Conservation (phyloP, 192 early-diverging fungal species). For the Borealophlyctis nickersoniae region DNA sequence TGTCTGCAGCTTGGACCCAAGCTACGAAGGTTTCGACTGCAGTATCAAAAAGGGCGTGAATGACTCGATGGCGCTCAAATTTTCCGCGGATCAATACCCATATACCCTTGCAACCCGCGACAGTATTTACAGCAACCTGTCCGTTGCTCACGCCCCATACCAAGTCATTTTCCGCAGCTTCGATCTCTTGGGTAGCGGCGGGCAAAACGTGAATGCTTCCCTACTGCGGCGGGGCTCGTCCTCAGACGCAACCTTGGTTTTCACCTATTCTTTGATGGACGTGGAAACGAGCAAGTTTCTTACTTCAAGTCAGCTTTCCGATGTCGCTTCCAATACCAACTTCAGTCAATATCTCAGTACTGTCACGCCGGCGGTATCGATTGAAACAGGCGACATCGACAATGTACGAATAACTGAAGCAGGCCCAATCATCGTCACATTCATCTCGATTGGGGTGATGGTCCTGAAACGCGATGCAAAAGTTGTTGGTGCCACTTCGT, state of each 20-base stretch:
- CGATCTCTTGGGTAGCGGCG: too few species aligned
- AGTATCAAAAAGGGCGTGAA: conserved; percentile 13
- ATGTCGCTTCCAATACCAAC: background rate
- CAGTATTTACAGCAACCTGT: background rate
- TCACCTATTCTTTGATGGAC: conserved; percentile 21
- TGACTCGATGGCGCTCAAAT: conserved; percentile 17
- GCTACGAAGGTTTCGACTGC: conserved; percentile 21
- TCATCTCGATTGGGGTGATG: background rate
- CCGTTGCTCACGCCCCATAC: background rate
- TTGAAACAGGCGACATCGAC: conserved; percentile 5
- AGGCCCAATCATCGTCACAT: conserved; percentile 14
- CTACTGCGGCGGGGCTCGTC: too few species aligned
- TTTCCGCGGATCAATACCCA: background rate
- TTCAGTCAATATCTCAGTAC: too few species aligned
- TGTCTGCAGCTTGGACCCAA: conserved; percentile 9
- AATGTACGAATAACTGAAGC: conserved; percentile 11
- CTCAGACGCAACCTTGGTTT: background rate
- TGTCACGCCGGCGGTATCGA: background rate
- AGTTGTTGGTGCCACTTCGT: background rate
- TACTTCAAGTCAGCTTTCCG: conserved; percentile 10
- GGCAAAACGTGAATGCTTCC: too few species aligned
- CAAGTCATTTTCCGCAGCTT: conserved; percentile 20
- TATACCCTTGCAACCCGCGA: conserved; percentile 9
- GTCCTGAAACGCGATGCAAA: background rate
- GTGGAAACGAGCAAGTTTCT: conserved; percentile 3